Evolutionary conservation across 75 land plant genomes (phyloP).

Genomic region (Cupressus sempervirens): DNA sequence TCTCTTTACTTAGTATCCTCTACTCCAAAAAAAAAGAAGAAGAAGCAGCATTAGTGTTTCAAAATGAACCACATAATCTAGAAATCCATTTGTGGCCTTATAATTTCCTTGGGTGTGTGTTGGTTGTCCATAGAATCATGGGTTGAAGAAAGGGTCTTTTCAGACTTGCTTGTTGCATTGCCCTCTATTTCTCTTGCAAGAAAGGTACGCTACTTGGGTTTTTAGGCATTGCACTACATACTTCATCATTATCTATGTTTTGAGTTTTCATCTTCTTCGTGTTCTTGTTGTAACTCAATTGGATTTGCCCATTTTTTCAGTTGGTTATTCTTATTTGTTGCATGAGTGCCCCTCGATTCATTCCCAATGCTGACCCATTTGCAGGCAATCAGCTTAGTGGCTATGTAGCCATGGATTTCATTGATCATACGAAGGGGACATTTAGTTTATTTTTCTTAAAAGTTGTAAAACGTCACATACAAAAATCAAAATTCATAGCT

Average conservation of each 20-base stretch:
- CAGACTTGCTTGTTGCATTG: constrained; percentile 25
- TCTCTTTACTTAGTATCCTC: neutral
- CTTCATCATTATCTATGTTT: neutral
- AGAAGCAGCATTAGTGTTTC: neutral
- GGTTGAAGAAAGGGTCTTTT: constrained; percentile 27
- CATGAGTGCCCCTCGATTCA: no score
- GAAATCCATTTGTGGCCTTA: neutral
- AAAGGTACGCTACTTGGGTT: constrained; percentile 34
- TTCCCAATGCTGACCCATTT: no score
- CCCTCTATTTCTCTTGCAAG: constrained; percentile 63
- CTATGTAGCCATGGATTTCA: no score
- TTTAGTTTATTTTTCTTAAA: no score
- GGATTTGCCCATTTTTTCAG: neutral
- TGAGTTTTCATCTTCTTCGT: neutral
- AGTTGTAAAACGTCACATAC: no score
- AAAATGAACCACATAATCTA: neutral
- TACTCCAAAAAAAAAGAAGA: neutral
- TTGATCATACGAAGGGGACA: no score
- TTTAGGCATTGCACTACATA: neutral
- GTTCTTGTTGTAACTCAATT: neutral
- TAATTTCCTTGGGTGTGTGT: constrained; percentile 5
- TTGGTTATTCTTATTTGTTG: neutral
- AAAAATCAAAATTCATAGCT: no score
- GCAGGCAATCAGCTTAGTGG: no score
- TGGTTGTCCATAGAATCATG: constrained; percentile 14